phyloP scores from a whole-genome alignment of 2,329 filamentous ascomycete genomes.

The Colletotrichum lentis region DNA sequence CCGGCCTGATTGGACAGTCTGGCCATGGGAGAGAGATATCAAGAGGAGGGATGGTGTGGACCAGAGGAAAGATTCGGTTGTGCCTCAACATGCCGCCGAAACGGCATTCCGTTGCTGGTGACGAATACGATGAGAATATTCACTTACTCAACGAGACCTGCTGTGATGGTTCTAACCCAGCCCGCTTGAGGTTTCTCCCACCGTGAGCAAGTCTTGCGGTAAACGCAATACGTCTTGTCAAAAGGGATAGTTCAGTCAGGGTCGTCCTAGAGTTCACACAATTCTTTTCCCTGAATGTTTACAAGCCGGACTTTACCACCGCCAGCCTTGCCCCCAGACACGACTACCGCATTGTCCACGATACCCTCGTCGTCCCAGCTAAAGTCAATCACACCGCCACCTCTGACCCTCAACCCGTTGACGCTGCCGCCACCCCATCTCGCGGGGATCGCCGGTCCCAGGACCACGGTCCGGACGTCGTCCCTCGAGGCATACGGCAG shows the following conservation, averaged over 20 bases:
- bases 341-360: conserved; percentile 42
- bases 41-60: neutral
- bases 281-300: conserved; percentile 23
- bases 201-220: neutral
- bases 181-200: neutral
- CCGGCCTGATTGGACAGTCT: neutral
- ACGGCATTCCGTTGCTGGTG: neutral
- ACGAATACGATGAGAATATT: neutral
- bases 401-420: conserved; percentile 54
- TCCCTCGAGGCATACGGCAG: conserved; percentile 39
- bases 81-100: neutral
- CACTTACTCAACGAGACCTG: neutral
- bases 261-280: neutral
- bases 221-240: no score
- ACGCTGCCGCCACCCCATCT: conserved; percentile 56
- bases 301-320: conserved; percentile 34
- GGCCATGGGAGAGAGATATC: neutral
- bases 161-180: neutral
- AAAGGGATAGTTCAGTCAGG: neutral
- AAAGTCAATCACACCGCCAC: conserved; percentile 55
- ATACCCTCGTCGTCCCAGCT: conserved; percentile 51
- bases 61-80: neutral
- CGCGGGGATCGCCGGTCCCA: conserved; percentile 58
- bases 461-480: conserved; percentile 48
- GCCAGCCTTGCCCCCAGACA: conserved; percentile 15